phyloP scores from a whole-genome alignment of 192 early-diverging fungal genomes.

The Umbelopsis sp. region DNA sequence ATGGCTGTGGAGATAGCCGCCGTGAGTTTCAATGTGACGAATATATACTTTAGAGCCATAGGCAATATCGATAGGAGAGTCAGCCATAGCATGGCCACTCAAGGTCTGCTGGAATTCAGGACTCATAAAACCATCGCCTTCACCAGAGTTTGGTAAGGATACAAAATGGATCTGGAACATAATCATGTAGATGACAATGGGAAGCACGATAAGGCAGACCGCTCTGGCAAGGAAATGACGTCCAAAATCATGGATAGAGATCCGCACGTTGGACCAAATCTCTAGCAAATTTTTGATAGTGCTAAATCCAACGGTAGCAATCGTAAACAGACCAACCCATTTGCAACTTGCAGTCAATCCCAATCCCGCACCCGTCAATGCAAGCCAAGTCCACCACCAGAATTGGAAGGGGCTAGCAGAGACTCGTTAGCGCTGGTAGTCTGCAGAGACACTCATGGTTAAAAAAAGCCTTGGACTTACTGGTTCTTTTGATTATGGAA shows the following conservation, averaged over 20 bases:
- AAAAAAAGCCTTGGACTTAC: constrained; percentile 1
- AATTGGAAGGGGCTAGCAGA: constrained; percentile 64
- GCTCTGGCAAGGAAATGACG: constrained; percentile 87
- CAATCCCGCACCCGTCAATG: constrained; percentile 80
- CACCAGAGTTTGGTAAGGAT: constrained; percentile 77
- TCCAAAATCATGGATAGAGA: constrained; percentile 38
- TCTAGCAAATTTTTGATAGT: constrained; percentile 88
- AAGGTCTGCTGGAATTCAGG: constrained; percentile 90
- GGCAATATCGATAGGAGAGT: constrained; percentile 66
- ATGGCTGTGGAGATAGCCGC: constrained; percentile 87
- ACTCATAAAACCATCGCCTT: constrained; percentile 96
- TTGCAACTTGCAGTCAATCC: constrained; percentile 83
- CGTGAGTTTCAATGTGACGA: constrained; percentile 72
- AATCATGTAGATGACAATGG: constrained; percentile 78
- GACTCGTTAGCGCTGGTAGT: not conserved
- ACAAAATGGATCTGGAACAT: constrained; percentile 94
- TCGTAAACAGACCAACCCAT: constrained; percentile 94
- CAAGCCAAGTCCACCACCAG: constrained; percentile 88
- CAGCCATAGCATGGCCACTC: constrained; percentile 66
- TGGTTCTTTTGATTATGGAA: constrained; percentile 67
- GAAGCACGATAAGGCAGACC: constrained; percentile 85
- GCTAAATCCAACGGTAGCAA: constrained; percentile 86
- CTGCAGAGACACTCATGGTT: not conserved
- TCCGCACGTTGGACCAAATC: constrained; percentile 71
- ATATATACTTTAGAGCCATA: constrained; percentile 72